Conservation (phyloP, 2,329 filamentous ascomycete genomes). For the Dothistroma pini region DNA sequence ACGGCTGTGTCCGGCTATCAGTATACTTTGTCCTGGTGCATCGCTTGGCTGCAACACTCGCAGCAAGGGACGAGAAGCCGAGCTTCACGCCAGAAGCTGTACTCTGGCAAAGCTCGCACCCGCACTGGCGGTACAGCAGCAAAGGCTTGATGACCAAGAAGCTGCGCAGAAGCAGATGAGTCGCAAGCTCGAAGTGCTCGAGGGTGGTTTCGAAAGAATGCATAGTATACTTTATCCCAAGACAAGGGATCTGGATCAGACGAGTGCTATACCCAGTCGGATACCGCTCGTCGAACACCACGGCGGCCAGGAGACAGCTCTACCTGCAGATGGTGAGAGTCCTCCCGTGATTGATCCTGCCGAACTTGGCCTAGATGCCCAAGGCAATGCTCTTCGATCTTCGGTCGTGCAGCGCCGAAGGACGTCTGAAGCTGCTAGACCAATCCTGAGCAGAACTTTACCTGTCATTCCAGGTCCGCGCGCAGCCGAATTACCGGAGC, state of each 20-base stretch:
- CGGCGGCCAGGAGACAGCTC: background rate
- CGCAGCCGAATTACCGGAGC: constrained; percentile 23
- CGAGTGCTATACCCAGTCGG: constrained; percentile 22
- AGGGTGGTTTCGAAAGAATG: constrained; percentile 43
- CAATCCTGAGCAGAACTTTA: constrained; percentile 10
- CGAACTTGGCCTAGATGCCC: constrained; percentile 3
- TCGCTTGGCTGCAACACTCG: constrained; percentile 43
- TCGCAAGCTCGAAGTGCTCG: constrained; percentile 44
- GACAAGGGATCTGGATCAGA: constrained; percentile 19
- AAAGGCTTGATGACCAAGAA: constrained; percentile 44
- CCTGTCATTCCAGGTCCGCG: constrained; percentile 20
- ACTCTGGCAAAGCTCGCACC: constrained; percentile 47
- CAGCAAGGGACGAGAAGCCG: constrained; percentile 39
- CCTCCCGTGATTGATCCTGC: constrained; percentile 1
- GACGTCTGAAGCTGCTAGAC: constrained; percentile 2
- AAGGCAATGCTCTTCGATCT: background rate
- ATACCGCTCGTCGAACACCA: constrained; percentile 21
- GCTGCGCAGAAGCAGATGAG: constrained; percentile 41
- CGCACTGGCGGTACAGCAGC: constrained; percentile 41
- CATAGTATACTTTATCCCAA: constrained; percentile 38
- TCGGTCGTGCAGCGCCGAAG: background rate
- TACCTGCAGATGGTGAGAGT: constrained; percentile 3
- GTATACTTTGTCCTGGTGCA: constrained; percentile 43
- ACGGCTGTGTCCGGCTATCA: constrained; percentile 41
- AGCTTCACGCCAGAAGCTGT: constrained; percentile 41